These are phyloP conservation scores for Rhizopogon vinicolor DNA, from an alignment of 768 basidiomycete species.

Conservation along the genomic window DNA sequence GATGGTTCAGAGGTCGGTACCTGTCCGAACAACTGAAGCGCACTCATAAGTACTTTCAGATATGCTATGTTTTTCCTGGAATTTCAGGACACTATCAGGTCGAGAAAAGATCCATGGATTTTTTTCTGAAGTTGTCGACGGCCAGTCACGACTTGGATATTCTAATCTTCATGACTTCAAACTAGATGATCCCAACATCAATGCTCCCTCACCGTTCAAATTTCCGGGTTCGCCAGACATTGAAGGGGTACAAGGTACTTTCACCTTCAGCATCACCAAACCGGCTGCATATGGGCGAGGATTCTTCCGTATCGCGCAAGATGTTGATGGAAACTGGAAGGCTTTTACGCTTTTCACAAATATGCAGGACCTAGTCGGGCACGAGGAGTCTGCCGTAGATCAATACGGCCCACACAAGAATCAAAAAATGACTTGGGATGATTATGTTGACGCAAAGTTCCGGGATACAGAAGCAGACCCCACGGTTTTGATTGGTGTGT, in stretches of 20 bases:
- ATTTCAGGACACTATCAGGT: neutral
- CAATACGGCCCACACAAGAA: neutral
- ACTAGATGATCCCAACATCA: neutral
- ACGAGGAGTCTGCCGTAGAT: conserved; percentile 30
- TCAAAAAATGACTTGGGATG: neutral
- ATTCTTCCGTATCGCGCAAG: conserved; percentile 48
- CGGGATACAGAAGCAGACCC: conserved; percentile 7
- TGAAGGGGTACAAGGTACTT: neutral
- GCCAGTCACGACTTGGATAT: neutral
- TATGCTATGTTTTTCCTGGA: neutral
- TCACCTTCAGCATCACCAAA: neutral
- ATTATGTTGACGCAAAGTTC: neutral
- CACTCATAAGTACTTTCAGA: neutral
- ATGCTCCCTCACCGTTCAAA: neutral
- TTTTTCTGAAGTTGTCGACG: neutral
- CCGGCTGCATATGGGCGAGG: conserved; percentile 21
- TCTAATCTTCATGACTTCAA: neutral
- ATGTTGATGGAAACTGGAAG: conserved; percentile 42
- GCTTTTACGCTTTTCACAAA: conserved; percentile 54
- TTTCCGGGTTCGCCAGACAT: neutral
- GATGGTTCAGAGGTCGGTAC: neutral
- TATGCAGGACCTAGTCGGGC: conserved; percentile 47
- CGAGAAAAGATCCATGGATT: neutral
- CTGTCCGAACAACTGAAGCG: neutral
- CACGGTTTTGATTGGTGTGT: conserved; percentile 31